Conservation (phyloP, 768 basidiomycete species). For the Clitopilus passeckerianus region DNA sequence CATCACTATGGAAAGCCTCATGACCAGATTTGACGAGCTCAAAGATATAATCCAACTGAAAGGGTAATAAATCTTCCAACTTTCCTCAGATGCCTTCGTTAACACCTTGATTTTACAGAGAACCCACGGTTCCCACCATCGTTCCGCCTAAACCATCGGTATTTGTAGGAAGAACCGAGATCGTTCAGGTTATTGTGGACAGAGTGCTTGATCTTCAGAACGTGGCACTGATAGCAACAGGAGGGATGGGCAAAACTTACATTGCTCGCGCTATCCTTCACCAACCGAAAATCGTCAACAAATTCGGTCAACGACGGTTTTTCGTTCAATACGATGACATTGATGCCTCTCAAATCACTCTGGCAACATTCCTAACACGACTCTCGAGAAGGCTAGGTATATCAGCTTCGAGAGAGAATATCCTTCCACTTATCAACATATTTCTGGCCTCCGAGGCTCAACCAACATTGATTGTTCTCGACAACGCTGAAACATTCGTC, state of each 20-base stretch:
- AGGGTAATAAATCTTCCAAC: too few relatives aligned
- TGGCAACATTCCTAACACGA: conserved; percentile 5
- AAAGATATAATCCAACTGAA: too few relatives aligned
- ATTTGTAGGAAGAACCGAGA: conserved; percentile 2
- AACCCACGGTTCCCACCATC: background rate
- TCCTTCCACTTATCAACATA: background rate
- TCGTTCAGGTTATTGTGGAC: background rate
- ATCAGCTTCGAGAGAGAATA: background rate
- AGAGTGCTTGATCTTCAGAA: background rate
- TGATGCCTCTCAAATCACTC: background rate
- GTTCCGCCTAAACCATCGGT: background rate
- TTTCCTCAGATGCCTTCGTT: too few relatives aligned
- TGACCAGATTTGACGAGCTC: too few relatives aligned
- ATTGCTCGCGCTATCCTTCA: background rate
- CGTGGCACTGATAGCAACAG: conserved; percentile 6
- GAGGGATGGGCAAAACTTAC: conserved; percentile 7
- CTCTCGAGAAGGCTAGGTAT: conserved; percentile 1
- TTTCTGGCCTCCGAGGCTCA: background rate
- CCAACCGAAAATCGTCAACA: background rate
- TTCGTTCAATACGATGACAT: conserved; percentile 8
- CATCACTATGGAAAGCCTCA: too few relatives aligned
- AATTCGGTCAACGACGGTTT: conserved; percentile 1
- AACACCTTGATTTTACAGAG: too few relatives aligned
- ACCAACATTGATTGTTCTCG: conserved; percentile 6
- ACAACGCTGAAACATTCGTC: conserved; percentile 11